phyloP scores from a whole-genome alignment of 1,139 yeast genomes.

The Petasospora rhodanensis region DNA sequence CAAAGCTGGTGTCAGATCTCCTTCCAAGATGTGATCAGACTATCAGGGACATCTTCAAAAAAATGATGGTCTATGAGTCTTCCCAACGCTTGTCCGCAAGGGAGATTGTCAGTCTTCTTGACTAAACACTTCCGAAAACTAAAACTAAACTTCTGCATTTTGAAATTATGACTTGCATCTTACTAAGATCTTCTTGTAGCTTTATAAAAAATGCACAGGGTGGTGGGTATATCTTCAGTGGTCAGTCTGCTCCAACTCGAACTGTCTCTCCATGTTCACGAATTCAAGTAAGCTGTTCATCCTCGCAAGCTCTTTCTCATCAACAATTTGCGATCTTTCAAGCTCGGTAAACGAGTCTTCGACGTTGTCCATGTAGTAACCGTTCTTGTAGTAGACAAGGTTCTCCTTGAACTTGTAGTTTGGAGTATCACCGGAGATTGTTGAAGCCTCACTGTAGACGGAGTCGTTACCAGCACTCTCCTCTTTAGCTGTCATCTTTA shows the following conservation, averaged over 20 bases:
- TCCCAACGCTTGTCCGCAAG: slow-evolving; percentile 32
- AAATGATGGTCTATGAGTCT: slow-evolving; percentile 39
- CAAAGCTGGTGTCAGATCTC: slow-evolving; percentile 27
- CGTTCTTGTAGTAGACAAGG: slow-evolving; percentile 23
- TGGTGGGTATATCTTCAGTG: too few species aligned
- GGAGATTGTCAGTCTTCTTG: slow-evolving; percentile 16
- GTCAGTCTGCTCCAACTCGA: slow-evolving; percentile 10
- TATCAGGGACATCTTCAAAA: slow-evolving; percentile 16
- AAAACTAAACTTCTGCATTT: too few species aligned
- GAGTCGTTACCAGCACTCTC: slow-evolving; percentile 17
- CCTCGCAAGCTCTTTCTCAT: slow-evolving; percentile 19
- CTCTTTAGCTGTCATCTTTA: slow-evolving; percentile 11
- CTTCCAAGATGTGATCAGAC: slow-evolving; percentile 34
- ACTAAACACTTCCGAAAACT: too few species aligned
- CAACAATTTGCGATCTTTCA: slow-evolving; percentile 18
- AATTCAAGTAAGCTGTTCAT: slow-evolving; percentile 19
- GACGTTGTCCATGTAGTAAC: slow-evolving; percentile 19
- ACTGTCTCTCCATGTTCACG: slow-evolving; percentile 21
- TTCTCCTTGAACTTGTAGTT: slow-evolving; percentile 21
- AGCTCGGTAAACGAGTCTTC: slow-evolving; percentile 22
- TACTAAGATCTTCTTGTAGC: too few species aligned
- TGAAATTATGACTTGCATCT: not conserved
- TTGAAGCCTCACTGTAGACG: slow-evolving; percentile 25
- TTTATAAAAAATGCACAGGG: too few species aligned
- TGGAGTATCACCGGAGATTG: slow-evolving; percentile 24